Conservation (phyloP, 202 grass and related monocot species). For the Hordeum pubiflorum region DNA sequence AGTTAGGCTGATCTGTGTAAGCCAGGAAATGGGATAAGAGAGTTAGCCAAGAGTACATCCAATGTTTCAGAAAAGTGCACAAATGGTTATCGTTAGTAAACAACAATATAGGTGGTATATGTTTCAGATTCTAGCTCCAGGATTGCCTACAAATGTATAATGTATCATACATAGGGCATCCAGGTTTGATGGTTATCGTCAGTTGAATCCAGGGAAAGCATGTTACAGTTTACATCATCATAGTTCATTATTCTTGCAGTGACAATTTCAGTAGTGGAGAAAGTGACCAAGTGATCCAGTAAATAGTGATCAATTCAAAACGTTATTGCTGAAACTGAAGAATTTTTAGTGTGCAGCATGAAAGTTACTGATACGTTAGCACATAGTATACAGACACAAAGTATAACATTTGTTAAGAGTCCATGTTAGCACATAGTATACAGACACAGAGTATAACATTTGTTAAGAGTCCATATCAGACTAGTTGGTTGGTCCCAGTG, state of each 20-base stretch:
- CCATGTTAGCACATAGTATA: background rate
- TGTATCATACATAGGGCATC: background rate
- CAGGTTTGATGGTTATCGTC: background rate
- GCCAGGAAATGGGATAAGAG: background rate
- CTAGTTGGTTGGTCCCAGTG: background rate
- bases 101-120: background rate
- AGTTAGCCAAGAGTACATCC: slow-evolving; percentile 12
- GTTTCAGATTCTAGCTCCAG: background rate
- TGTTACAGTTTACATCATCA: background rate
- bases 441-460: too few species aligned
- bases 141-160: background rate
- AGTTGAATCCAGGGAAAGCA: background rate
- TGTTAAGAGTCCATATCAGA: background rate
- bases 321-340: background rate
- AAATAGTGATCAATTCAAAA: background rate
- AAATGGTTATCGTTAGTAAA: background rate
- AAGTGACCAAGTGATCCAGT: background rate
- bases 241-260: background rate
- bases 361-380: background rate
- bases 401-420: too few species aligned
- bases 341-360: background rate
- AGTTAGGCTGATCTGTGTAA: slow-evolving; percentile 11
- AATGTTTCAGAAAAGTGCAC: background rate
- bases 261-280: background rate
- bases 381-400: background rate